phyloP scores from a whole-genome alignment of 1,284 basidiomycete species.

The Fomitopsis schrenkii region DNA sequence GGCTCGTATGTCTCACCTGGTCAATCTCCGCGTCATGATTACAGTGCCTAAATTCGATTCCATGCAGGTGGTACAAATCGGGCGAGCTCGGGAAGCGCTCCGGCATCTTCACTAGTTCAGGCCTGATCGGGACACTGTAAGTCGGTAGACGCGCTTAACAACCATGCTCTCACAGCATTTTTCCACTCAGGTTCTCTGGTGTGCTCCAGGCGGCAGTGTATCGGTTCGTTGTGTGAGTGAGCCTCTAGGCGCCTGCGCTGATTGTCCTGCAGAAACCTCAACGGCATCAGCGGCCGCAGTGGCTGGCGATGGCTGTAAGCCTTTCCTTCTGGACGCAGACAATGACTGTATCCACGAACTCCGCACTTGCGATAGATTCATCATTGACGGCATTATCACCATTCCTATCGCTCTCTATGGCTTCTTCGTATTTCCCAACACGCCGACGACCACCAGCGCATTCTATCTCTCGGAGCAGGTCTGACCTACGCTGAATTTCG shows the following conservation, averaged over 20 bases:
- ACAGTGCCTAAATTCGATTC: not conserved
- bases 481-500: not conserved
- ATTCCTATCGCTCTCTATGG: slow-evolving; percentile 71
- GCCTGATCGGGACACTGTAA: slow-evolving; percentile 60
- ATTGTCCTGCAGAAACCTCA: slow-evolving; percentile 43
- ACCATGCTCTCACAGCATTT: not conserved
- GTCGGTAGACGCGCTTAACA: slow-evolving; percentile 7
- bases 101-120: slow-evolving; percentile 68
- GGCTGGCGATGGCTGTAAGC: slow-evolving; percentile 73
- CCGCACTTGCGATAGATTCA: slow-evolving; percentile 39
- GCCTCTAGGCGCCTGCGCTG: not conserved
- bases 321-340: not conserved
- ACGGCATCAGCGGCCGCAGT: slow-evolving; percentile 52
- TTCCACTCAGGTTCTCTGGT: slow-evolving; percentile 57
- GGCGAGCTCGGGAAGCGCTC: slow-evolving; percentile 67
- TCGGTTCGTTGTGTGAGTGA: slow-evolving; percentile 30
- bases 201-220: slow-evolving; percentile 67
- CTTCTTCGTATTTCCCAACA: slow-evolving; percentile 69
- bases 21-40: no score
- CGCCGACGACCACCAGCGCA: slow-evolving; percentile 60
- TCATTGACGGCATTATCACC: slow-evolving; percentile 72
- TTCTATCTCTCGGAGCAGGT: slow-evolving; percentile 64
- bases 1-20: slow-evolving; percentile 45
- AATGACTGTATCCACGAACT: not conserved
- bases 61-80: slow-evolving; percentile 63